A percentile compares a stretch with the other conserved stretches of the same genome.
phyloP scores from a whole-genome alignment of 768 basidiomycete genomes.

The Mycena floridula region DNA sequence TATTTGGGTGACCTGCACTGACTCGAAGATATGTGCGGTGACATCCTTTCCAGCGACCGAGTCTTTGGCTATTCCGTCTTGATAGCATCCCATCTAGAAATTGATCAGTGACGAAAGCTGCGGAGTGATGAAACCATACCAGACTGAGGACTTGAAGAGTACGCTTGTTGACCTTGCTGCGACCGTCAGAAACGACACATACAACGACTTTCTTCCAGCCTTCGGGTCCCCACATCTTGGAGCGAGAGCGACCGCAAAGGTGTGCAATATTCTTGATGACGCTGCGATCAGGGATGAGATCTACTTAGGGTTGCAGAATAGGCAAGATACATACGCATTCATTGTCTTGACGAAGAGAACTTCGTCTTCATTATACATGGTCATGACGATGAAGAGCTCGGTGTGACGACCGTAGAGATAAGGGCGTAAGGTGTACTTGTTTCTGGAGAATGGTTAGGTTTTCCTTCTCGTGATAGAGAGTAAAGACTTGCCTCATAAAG shows the following conservation, averaged over 20 bases:
- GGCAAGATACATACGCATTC: conserved; percentile 63
- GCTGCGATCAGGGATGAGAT: conserved; percentile 26
- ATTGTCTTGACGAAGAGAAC: conserved; percentile 73
- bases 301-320: conserved; percentile 2
- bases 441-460: too few species aligned
- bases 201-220: conserved; percentile 92
- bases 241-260: conserved; percentile 61
- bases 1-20: conserved; percentile 38
- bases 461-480: too few species aligned
- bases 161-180: conserved; percentile 82
- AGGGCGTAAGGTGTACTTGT: conserved; percentile 71
- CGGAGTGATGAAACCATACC: conserved; percentile 31
- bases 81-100: conserved; percentile 82
- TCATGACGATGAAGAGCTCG: conserved; percentile 94
- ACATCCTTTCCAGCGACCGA: conserved; percentile 86
- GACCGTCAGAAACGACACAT: conserved; percentile 81
- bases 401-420: conserved; percentile 77
- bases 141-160: conserved; percentile 86
- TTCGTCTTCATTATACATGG: conserved; percentile 94
- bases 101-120: background rate
- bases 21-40: conserved; percentile 92
- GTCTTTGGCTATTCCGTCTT: conserved; percentile 88
- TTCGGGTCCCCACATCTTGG: conserved; percentile 81
- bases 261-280: conserved; percentile 86
- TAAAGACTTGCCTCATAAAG: conserved; percentile 73